Evolutionary conservation across 495 filamentous ascomycete species (phyloP).

Genomic region (Penicillium desertorum): DNA sequence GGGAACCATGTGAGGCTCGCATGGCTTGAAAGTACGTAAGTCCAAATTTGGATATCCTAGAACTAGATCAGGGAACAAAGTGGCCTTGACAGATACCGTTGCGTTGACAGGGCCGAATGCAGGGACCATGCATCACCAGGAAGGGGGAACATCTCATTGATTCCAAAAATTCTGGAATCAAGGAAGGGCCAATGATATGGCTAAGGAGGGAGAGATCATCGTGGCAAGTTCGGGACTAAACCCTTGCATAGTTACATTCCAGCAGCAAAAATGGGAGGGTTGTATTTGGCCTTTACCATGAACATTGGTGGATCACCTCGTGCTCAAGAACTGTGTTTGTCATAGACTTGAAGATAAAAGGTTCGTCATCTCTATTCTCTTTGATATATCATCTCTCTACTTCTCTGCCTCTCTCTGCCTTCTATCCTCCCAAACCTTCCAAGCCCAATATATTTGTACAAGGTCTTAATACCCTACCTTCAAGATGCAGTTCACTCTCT

Average conservation of each 20-base stretch:
- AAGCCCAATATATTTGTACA: conserved; percentile 15
- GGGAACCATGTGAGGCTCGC: not conserved
- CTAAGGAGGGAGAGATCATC: conserved; percentile 1
- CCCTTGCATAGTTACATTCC: conserved; percentile 29
- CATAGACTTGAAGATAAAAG: conserved; percentile 30
- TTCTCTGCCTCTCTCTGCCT: conserved; percentile 17
- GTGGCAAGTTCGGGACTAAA: conserved; percentile 4
- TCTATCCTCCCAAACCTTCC: conserved; percentile 11
- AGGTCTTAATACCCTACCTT: conserved; percentile 23
- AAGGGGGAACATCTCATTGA: conserved; percentile 23
- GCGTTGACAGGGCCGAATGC: conserved; percentile 21
- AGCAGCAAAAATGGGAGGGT: conserved; percentile 13
- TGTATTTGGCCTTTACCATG: conserved; percentile 19
- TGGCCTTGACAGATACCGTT: conserved; percentile 22
- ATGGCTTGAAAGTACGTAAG: not conserved
- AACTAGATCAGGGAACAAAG: conserved; percentile 5
- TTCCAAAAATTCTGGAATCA: conserved; percentile 13
- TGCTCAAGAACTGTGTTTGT: conserved; percentile 13
- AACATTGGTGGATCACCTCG: conserved; percentile 6
- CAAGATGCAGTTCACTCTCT: conserved; percentile 33
- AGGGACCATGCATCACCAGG: conserved; percentile 16
- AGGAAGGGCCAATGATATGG: conserved; percentile 16
- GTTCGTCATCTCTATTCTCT: conserved; percentile 8
- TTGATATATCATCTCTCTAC: conserved; percentile 18
- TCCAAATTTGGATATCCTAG: too few species aligned